Percentiles rank a stretch among this genome's conserved stretches.
Evolutionary conservation across 2,329 filamentous ascomycete species (phyloP).

Genomic region (Fusarium newnesense): DNA sequence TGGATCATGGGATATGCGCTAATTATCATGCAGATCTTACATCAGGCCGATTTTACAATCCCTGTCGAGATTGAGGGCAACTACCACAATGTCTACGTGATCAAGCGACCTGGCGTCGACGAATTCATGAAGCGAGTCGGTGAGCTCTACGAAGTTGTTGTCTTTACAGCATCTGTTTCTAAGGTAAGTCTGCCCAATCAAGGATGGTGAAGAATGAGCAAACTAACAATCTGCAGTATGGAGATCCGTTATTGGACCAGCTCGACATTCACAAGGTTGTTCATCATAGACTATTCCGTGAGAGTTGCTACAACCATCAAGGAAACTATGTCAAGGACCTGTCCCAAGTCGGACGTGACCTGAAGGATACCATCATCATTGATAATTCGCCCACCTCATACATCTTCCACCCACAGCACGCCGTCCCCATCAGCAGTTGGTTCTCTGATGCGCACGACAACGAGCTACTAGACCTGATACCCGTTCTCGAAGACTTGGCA

Average conservation of each 20-base stretch:
- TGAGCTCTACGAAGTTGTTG: constrained; percentile 97
- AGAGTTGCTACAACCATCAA: constrained; percentile 99
- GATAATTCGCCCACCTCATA: constrained; percentile 99
- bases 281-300: constrained; percentile 94
- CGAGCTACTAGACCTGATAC: constrained; percentile 95
- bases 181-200: constrained; percentile 71
- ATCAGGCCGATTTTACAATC: constrained; percentile 98
- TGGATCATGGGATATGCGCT: constrained; percentile 19
- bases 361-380: constrained; percentile 98
- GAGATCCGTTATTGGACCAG: constrained; percentile 94
- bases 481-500: constrained; percentile 96
- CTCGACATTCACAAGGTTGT: constrained; percentile 97
- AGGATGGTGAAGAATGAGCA: neutral
- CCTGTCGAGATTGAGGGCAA: constrained; percentile 99
- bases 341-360: constrained; percentile 93
- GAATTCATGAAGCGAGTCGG: constrained; percentile 99
- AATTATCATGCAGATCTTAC: constrained; percentile 75
- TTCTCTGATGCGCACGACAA: constrained; percentile 99
- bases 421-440: constrained; percentile 99
- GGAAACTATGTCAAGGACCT: constrained; percentile 99
- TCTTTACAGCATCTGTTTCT: constrained; percentile 97
- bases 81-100: constrained; percentile 99
- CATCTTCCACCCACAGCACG: constrained; percentile 99
- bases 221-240: constrained; percentile 71
- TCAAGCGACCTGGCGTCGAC: constrained; percentile 98